Conservation (phyloP, 371 early-diverging fungal species). For the Lichtheimia hyalospora region DNA sequence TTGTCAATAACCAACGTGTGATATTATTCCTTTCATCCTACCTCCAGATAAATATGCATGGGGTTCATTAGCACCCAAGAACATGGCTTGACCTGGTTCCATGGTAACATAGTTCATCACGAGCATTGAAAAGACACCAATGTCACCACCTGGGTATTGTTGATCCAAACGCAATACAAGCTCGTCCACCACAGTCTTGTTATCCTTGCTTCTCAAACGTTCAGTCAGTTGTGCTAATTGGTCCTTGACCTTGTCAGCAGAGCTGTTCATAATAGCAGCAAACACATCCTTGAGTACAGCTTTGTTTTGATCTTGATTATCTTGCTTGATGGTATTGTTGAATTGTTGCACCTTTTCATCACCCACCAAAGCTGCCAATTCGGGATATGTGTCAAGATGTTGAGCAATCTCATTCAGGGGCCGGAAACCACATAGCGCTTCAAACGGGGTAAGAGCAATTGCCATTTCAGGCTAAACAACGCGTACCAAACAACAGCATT, state of each 20-base stretch:
- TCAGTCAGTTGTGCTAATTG: conserved; percentile 55
- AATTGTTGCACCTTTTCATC: conserved; percentile 37
- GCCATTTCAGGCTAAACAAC: conserved; percentile 93
- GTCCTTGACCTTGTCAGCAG: conserved; percentile 44
- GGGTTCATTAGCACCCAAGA: conserved; percentile 95
- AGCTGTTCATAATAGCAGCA: conserved; percentile 67
- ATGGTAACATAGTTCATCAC: conserved; percentile 86
- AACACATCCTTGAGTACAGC: conserved; percentile 66
- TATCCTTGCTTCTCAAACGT: conserved; percentile 31
- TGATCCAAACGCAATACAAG: conserved; percentile 71
- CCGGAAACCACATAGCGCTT: conserved; percentile 95
- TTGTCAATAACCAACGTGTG: neutral
- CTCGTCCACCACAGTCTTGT: conserved; percentile 48
- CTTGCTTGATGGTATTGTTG: conserved; percentile 21
- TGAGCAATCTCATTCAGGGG: conserved; percentile 77
- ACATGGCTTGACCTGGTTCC: conserved; percentile 89
- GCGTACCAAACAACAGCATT: neutral
- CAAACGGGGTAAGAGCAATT: conserved; percentile 92
- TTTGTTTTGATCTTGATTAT: conserved; percentile 46
- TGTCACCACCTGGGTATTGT: conserved; percentile 89
- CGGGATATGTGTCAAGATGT: conserved; percentile 71
- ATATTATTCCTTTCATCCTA: conserved; percentile 18
- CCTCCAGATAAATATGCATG: conserved; percentile 96
- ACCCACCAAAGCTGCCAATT: conserved; percentile 72
- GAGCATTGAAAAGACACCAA: conserved; percentile 87